Conservation (phyloP, 2,329 filamentous ascomycete species). For the Aspergillus novofumigatus region DNA sequence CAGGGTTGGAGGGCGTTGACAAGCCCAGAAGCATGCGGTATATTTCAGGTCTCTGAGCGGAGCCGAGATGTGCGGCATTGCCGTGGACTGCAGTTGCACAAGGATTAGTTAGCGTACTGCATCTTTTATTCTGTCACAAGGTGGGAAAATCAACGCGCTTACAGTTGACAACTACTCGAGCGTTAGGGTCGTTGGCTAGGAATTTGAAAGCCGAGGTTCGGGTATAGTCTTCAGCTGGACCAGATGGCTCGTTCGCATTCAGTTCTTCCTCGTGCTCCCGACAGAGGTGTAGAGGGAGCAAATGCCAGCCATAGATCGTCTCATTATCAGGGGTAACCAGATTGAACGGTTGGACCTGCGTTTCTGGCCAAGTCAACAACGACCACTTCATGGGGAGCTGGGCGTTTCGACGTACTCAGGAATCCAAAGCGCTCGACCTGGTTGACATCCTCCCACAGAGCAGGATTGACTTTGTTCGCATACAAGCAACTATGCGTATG, state of each 20-base stretch:
- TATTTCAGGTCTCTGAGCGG: constrained; percentile 68
- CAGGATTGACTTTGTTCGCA: constrained; percentile 71
- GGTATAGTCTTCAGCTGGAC: constrained; percentile 45
- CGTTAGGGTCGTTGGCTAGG: constrained; percentile 47
- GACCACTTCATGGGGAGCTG: background rate
- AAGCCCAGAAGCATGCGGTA: constrained; percentile 74
- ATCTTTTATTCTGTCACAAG: background rate
- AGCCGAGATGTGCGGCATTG: constrained; percentile 83
- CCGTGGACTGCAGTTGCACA: constrained; percentile 35
- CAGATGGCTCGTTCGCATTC: constrained; percentile 51
- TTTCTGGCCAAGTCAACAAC: constrained; percentile 50
- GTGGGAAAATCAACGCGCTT: constrained; percentile 16
- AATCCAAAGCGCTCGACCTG: constrained; percentile 82
- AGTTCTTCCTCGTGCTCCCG: constrained; percentile 64
- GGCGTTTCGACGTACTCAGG: constrained; percentile 56
- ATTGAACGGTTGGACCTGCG: constrained; percentile 84
- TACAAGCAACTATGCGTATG: constrained; percentile 65
- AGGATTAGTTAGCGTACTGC: constrained; percentile 8
- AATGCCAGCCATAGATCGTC: constrained; percentile 82
- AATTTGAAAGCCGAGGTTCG: constrained; percentile 48
- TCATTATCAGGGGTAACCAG: constrained; percentile 71
- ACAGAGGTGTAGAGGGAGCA: constrained; percentile 76
- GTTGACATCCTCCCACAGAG: constrained; percentile 68
- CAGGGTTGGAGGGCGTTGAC: constrained; percentile 55
- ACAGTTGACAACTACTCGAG: constrained; percentile 55